Base-by-base conservation (phyloP, 768 basidiomycete genomes). In the Phaeolepiota aurea region DNA sequence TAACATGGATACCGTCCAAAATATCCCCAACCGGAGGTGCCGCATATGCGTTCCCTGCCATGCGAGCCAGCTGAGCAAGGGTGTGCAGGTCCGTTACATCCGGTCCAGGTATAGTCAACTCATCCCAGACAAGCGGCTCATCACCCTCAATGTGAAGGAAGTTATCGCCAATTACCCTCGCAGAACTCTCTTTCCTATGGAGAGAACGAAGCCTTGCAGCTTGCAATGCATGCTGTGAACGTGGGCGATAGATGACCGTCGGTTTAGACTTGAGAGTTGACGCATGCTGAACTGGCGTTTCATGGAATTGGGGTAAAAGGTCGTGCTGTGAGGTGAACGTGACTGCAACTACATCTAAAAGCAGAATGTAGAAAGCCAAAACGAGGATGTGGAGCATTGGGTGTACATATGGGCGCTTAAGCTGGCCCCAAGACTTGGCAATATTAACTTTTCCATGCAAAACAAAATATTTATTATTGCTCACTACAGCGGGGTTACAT, bases 11-110 rank as follows among this genome's bases (percentile, higher is more conserved):
- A 28, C n/a, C n/a, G n/a, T 28, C 25, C 7, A 28, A 7, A n/a
- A 7, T n/a, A 28, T 28, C 25, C 5, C 68, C 62, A 4, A 79
- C 76, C 12, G 86, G 83, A 31, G 10, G 10, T 20, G 77, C 56
- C 9, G 82, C 76, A 62, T 97, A 97, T 1, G 94, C 93, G 55
- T 97, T 88, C 23, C 80, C 87, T 7, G 82, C 70, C 83, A 97
- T 93, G 43, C 87, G 65, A 58, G 86, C 92, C 20, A 98, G 71
- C 54, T 90, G 82, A 2, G 72, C 68, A 4, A 97, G 63, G 0
- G 92, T 96, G 50, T 85, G 81, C 39, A 71, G 63, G 55, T 94
- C 87, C 43, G 74, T 71, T 12, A 91, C 59, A 54, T 96, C 84
- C 0, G 94, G 94, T 3, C 70, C 88, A 3, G 73, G 65, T 9